These are phyloP conservation scores for Coniosporium tulheliwenetii DNA, from an alignment of 2,329 filamentous ascomycete species.

Conservation along the genomic window DNA sequence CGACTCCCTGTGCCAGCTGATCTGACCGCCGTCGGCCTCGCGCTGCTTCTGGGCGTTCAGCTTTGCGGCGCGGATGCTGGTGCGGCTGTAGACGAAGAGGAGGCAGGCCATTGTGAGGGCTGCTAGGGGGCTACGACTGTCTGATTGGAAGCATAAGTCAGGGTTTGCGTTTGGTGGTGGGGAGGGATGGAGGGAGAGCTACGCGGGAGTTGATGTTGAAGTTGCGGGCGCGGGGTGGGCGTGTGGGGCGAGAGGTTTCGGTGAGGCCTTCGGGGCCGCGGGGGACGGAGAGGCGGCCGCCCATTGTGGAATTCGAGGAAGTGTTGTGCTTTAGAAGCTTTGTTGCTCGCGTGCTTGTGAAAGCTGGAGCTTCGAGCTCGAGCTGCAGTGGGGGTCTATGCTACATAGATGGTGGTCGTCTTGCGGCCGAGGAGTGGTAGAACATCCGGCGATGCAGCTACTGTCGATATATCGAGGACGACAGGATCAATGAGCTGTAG, in stretches of 20 bases:
- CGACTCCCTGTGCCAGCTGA: slow-evolving; percentile 38
- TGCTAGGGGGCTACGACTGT: slow-evolving; percentile 43
- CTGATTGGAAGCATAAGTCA: slow-evolving; percentile 12
- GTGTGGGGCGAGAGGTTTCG: slow-evolving; percentile 21
- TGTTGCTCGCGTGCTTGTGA: too few relatives aligned
- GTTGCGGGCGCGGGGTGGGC: slow-evolving; percentile 14
- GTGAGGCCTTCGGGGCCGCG: slow-evolving; percentile 24
- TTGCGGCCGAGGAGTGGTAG: too few relatives aligned
- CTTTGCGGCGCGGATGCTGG: slow-evolving; percentile 50
- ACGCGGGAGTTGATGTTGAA: slow-evolving; percentile 15
- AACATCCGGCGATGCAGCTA: too few relatives aligned
- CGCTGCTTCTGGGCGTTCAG: slow-evolving; percentile 45
- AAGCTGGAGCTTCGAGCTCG: too few relatives aligned
- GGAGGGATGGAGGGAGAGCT: background rate
- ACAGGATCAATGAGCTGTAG: too few relatives aligned
- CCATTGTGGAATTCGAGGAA: slow-evolving; percentile 19
- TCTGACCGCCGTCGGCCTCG: slow-evolving; percentile 40
- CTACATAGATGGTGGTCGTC: too few relatives aligned
- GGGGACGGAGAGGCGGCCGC: slow-evolving; percentile 29
- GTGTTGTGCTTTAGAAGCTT: background rate
- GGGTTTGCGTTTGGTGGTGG: background rate
- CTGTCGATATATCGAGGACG: too few relatives aligned
- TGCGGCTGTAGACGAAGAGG: slow-evolving; percentile 46
- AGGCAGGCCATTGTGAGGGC: slow-evolving; percentile 46
- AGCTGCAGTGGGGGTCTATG: too few relatives aligned